Percentiles rank a stretch among this genome's conserved stretches.
Evolutionary conservation across 257 asterid species (phyloP).

Genomic region (Catharanthus roseus): DNA sequence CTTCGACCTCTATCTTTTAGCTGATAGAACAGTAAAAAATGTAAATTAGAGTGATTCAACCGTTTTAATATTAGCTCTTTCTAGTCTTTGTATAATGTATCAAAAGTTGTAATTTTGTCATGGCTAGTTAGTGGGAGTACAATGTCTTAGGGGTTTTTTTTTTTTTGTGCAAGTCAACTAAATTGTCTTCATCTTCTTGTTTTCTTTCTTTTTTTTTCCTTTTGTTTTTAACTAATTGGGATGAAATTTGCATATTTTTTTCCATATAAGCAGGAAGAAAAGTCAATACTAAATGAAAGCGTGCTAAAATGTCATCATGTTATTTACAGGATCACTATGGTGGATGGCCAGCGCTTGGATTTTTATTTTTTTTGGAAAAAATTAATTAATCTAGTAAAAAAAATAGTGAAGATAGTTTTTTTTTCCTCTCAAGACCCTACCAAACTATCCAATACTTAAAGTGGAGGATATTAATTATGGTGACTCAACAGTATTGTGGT

Average conservation of each 20-base stretch:
- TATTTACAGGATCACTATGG: background rate
- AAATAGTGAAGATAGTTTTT: background rate
- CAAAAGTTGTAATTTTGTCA: conserved; percentile 16
- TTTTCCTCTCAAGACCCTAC: background rate
- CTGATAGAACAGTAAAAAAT: no score
- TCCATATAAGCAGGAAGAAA: background rate
- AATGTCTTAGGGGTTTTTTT: background rate
- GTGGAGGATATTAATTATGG: no score
- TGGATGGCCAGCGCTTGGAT: background rate
- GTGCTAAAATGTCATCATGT: background rate
- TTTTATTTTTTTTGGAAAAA: background rate
- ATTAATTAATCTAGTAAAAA: background rate
- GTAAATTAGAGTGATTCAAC: no score
- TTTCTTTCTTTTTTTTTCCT: background rate
- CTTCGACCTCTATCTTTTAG: no score
- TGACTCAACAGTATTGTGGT: no score
- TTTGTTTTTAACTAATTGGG: background rate
- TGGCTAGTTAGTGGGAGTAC: background rate
- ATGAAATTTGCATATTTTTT: background rate
- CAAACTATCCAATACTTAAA: no score
- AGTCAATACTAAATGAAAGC: background rate
- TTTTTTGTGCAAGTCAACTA: background rate
- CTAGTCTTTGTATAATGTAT: conserved; percentile 13
- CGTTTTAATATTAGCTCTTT: no score
- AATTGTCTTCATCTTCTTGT: background rate